Conservation (phyloP, 495 filamentous ascomycete genomes). For the Penicillium maclennaniae region DNA sequence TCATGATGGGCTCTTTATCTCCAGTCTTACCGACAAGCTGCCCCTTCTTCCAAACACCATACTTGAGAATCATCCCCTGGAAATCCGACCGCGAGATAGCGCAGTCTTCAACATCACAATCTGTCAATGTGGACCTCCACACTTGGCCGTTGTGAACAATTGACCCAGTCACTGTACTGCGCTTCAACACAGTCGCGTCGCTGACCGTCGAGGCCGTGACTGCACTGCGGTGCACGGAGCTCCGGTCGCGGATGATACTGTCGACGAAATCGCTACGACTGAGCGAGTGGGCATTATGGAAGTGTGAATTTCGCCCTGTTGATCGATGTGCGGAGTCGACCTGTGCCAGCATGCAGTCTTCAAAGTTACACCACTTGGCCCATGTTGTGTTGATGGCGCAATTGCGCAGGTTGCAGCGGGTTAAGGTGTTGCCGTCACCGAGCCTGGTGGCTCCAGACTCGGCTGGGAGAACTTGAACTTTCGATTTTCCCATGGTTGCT, state of each 20-base stretch:
- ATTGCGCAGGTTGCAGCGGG: constrained; percentile 19
- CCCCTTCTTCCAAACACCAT: constrained; percentile 36
- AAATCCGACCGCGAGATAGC: constrained; percentile 25
- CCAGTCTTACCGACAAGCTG: constrained; percentile 27
- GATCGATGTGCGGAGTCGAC: constrained; percentile 7
- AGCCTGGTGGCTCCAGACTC: neutral
- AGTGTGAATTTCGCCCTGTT: constrained; percentile 10
- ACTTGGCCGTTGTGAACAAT: constrained; percentile 16
- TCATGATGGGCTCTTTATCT: constrained; percentile 15
- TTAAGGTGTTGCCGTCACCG: constrained; percentile 13
- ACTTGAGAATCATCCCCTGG: constrained; percentile 29
- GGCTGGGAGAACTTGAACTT: neutral
- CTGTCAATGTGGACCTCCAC: constrained; percentile 12
- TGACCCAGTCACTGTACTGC: constrained; percentile 16
- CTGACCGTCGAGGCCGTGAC: constrained; percentile 17
- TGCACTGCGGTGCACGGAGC: constrained; percentile 9
- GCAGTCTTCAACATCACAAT: constrained; percentile 34
- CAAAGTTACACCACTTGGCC: constrained; percentile 11
- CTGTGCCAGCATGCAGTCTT: constrained; percentile 17
- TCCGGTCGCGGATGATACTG: constrained; percentile 16
- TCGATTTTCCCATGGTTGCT: neutral
- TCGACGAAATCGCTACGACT: constrained; percentile 21
- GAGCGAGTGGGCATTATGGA: constrained; percentile 13
- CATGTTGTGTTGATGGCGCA: constrained; percentile 18
- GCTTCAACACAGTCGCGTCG: constrained; percentile 10